Percentiles rank a stretch among this genome's conserved stretches.
phyloP scores from a whole-genome alignment of 2,329 filamentous ascomycete species.

The Didymella arachidicola region DNA sequence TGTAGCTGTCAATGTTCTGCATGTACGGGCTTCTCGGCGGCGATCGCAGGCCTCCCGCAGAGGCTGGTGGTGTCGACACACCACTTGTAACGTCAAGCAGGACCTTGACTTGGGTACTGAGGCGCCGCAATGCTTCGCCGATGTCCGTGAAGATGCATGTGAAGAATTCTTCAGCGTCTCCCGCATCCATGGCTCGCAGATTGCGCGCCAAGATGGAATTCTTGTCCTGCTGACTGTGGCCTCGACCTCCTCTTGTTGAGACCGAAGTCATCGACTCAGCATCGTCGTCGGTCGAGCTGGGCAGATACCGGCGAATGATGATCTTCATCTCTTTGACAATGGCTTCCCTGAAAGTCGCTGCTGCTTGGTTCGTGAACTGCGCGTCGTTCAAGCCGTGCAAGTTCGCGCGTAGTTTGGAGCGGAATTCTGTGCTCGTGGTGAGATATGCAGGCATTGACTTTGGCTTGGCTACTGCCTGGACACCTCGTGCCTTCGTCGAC shows the following conservation, averaged over 20 bases:
- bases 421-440: slow-evolving; percentile 72
- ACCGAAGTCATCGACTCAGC: slow-evolving; percentile 86
- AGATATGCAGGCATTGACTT: slow-evolving; percentile 78
- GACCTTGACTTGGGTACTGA: slow-evolving; percentile 92
- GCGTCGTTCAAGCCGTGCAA: slow-evolving; percentile 83
- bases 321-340: slow-evolving; percentile 86
- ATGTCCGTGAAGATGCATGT: slow-evolving; percentile 85
- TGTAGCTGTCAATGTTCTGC: slow-evolving; percentile 54
- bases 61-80: slow-evolving; percentile 59
- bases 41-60: slow-evolving; percentile 53
- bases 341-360: slow-evolving; percentile 82
- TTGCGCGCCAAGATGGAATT: slow-evolving; percentile 88
- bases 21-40: slow-evolving; percentile 56
- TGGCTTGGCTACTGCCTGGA: slow-evolving; percentile 71
- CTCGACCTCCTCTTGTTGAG: slow-evolving; percentile 75
- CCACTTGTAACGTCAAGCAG: slow-evolving; percentile 92
- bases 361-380: slow-evolving; percentile 79
- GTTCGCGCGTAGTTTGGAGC: slow-evolving; percentile 72
- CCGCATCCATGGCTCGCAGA: slow-evolving; percentile 79
- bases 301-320: slow-evolving; percentile 82
- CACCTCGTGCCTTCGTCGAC: slow-evolving; percentile 74
- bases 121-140: slow-evolving; percentile 82
- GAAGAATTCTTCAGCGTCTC: slow-evolving; percentile 85
- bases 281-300: slow-evolving; percentile 93
- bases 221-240: slow-evolving; percentile 81